Conservation (phyloP, 2,329 filamentous ascomycete species). For the Raffaelea ambrosiae region DNA sequence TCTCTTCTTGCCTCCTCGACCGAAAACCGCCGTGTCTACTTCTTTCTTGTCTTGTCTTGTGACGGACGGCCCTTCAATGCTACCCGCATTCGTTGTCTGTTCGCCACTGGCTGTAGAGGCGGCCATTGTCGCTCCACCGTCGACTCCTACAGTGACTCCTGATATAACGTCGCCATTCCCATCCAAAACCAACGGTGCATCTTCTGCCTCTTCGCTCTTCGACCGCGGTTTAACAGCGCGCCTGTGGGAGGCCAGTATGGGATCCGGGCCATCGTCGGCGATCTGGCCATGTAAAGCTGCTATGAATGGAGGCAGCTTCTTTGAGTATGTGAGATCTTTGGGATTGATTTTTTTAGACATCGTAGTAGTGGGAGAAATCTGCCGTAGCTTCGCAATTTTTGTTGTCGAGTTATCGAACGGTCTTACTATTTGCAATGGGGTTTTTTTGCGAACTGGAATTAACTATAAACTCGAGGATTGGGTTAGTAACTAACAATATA, state of each 20-base stretch:
- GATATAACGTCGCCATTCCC: slow-evolving; percentile 58
- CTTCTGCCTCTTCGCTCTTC: slow-evolving; percentile 64
- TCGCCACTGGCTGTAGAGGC: too few relatives aligned
- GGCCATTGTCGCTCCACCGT: slow-evolving; percentile 30
- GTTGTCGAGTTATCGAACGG: too few relatives aligned
- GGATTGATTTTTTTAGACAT: slow-evolving; percentile 49
- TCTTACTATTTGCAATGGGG: too few relatives aligned
- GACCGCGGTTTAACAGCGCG: slow-evolving; percentile 46
- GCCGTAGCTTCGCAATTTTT: not conserved
- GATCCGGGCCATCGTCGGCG: slow-evolving; percentile 41
- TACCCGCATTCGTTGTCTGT: too few relatives aligned
- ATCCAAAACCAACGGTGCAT: slow-evolving; percentile 66
- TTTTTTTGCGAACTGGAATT: too few relatives aligned
- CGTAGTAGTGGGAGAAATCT: not conserved
- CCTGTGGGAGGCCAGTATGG: slow-evolving; percentile 39
- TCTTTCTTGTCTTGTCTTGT: too few relatives aligned
- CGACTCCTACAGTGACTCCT: slow-evolving; percentile 25
- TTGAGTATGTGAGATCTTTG: slow-evolving; percentile 62
- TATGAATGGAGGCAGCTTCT: slow-evolving; percentile 52
- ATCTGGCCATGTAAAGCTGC: slow-evolving; percentile 45
- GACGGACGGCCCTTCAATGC: too few relatives aligned
- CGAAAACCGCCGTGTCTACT: slow-evolving; percentile 31
- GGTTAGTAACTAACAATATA: too few relatives aligned
- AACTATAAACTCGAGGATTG: too few relatives aligned
- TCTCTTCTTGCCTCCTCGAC: slow-evolving; percentile 43